Evolutionary conservation across 352 stramenopile species (phyloP).

Genomic region (Globisporangium splendens): DNA sequence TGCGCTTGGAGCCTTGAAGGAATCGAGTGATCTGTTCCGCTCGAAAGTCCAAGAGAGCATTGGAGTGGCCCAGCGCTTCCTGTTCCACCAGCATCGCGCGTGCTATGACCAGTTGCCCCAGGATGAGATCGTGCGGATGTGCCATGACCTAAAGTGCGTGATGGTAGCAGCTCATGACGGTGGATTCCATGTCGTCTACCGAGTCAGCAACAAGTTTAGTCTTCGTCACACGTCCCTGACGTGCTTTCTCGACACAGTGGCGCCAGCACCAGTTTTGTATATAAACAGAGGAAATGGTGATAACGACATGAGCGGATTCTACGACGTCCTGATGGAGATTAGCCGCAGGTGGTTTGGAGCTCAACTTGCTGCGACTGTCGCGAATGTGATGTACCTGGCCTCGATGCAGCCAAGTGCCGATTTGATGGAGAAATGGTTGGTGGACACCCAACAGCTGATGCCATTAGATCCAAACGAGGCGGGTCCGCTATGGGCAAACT

Average conservation of each 20-base stretch:
- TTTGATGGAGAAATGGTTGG: conserved; percentile 52
- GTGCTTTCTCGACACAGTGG: conserved; percentile 46
- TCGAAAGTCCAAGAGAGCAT: conserved; percentile 23
- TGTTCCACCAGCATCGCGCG: conserved; percentile 41
- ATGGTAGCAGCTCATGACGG: conserved; percentile 32
- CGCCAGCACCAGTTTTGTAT: conserved; percentile 24
- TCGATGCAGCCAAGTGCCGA: conserved; percentile 41
- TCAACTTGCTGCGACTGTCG: conserved; percentile 40
- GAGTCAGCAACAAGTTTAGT: conserved; percentile 36
- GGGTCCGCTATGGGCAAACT: conserved; percentile 28
- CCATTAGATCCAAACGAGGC: conserved; percentile 31
- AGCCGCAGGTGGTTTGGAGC: conserved; percentile 49
- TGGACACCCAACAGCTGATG: conserved; percentile 52
- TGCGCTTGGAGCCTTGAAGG: conserved; percentile 29
- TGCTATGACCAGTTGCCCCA: conserved; percentile 44
- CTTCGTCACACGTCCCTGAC: conserved; percentile 20
- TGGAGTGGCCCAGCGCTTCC: conserved; percentile 43
- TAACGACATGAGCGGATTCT: conserved; percentile 35
- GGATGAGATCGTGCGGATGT: conserved; percentile 22
- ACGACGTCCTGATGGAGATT: conserved; percentile 53
- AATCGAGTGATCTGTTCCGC: conserved; percentile 24
- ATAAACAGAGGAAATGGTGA: conserved; percentile 23
- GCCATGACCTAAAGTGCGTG: conserved; percentile 27
- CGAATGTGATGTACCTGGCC: conserved; percentile 72
- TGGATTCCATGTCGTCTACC: conserved; percentile 52